These are phyloP conservation scores for Canna indica DNA, from an alignment of 176 grass and related monocot species.

Conservation along the genomic window DNA sequence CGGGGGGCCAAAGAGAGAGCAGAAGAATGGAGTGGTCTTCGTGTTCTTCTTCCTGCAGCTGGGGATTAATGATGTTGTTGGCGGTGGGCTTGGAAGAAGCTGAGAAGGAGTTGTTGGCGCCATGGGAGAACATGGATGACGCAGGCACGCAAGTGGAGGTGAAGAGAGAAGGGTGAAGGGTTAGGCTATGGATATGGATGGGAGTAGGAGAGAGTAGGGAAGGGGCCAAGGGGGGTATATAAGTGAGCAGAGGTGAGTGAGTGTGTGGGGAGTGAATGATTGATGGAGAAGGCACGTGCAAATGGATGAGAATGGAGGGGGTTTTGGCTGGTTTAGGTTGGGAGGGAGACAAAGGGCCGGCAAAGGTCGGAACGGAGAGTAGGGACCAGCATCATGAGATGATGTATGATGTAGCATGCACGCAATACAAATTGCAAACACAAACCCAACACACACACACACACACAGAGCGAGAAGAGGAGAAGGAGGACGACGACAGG, in stretches of 20 bases:
- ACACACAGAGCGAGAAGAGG: no score
- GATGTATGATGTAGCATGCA: background rate
- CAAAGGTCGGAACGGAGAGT: background rate
- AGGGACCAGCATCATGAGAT: background rate
- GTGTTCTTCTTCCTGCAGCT: background rate
- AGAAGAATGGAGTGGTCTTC: constrained; percentile 6
- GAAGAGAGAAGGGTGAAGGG: background rate
- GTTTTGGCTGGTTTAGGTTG: constrained; percentile 15
- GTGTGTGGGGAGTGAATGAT: constrained; percentile 8
- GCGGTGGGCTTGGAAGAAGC: background rate
- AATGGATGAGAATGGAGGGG: background rate
- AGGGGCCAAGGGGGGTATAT: no score
- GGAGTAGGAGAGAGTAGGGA: background rate
- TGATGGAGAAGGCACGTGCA: constrained; percentile 13
- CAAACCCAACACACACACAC: no score
- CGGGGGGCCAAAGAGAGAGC: constrained; percentile 21
- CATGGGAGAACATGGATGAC: constrained; percentile 1
- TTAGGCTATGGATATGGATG: no score
- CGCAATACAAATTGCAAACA: background rate
- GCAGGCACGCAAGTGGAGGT: background rate
- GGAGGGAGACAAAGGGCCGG: constrained; percentile 2
- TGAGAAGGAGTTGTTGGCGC: background rate
- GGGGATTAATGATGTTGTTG: background rate
- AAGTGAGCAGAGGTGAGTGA: no score
- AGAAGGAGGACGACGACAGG: background rate